These are phyloP conservation scores for Wallacemonas rigidus DNA, from an alignment of 208 protist species.

Conservation along the genomic window DNA sequence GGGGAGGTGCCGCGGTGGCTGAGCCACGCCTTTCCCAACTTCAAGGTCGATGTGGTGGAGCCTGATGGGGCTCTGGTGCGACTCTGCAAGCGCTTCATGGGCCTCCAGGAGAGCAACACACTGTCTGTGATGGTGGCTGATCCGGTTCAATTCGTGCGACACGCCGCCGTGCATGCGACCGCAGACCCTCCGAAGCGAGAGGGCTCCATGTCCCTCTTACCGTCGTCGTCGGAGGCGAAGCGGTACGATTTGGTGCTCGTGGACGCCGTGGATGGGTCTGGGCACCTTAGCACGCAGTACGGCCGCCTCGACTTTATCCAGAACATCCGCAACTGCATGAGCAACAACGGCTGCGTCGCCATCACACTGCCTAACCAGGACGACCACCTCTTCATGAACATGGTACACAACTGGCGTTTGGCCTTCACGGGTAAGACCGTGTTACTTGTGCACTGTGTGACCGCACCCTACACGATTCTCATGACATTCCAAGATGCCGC, in stretches of 20 bases:
- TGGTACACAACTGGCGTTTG: conserved; percentile 90
- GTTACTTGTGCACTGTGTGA: conserved; percentile 82
- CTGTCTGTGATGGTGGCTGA: conserved; percentile 59
- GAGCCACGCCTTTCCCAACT: conserved; percentile 81
- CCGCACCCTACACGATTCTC: conserved; percentile 78
- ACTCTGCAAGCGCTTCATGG: conserved; percentile 72
- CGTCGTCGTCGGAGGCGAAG: conserved; percentile 15
- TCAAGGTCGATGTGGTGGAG: conserved; percentile 85
- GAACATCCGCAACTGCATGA: conserved; percentile 70
- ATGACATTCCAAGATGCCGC: conserved; percentile 89
- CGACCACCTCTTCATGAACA: conserved; percentile 68
- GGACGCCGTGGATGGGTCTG: conserved; percentile 69
- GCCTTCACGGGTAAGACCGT: conserved; percentile 75
- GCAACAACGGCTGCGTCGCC: conserved; percentile 63
- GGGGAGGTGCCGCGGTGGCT: conserved; percentile 85
- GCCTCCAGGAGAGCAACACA: conserved; percentile 80
- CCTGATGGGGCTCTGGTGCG: conserved; percentile 79
- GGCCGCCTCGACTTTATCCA: conserved; percentile 81
- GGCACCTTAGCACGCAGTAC: conserved; percentile 68
- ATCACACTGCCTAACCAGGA: conserved; percentile 76
- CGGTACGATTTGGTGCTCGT: conserved; percentile 83
- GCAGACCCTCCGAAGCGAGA: conserved; percentile 5
- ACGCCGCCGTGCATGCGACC: conserved; percentile 27
- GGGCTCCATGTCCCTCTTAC: conserved; percentile 7
- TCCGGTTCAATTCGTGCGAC: conserved; percentile 69